Conservation (phyloP, 2,329 filamentous ascomycete species). For the Trichoderma harzianum region DNA sequence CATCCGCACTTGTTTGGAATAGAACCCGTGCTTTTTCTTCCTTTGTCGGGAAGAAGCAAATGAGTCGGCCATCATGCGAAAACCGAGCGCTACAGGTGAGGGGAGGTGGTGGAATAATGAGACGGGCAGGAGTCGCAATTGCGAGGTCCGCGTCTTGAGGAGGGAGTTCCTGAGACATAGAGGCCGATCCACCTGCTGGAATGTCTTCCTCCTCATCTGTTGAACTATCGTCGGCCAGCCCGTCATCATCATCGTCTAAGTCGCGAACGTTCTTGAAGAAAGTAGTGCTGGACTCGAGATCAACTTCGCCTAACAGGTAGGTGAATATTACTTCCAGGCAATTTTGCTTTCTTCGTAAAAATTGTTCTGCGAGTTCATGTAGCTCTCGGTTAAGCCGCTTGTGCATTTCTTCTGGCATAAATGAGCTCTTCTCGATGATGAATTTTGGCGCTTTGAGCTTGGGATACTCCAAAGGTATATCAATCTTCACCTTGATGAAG, state of each 20-base stretch:
- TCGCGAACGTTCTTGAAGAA: constrained; percentile 64
- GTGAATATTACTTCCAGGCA: constrained; percentile 60
- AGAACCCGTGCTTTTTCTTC: constrained; percentile 56
- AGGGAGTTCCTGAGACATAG: constrained; percentile 61
- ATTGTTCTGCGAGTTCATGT: constrained; percentile 53
- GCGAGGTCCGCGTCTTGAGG: constrained; percentile 52
- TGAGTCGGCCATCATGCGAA: constrained; percentile 58
- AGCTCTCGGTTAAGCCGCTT: constrained; percentile 52
- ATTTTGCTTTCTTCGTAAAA: constrained; percentile 56
- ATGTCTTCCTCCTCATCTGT: constrained; percentile 70
- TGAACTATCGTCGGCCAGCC: constrained; percentile 70
- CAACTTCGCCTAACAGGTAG: constrained; percentile 61
- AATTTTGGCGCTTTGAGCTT: constrained; percentile 57
- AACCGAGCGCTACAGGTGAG: constrained; percentile 60
- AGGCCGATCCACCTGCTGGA: constrained; percentile 50
- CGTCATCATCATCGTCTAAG: constrained; percentile 55
- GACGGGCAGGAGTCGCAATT: constrained; percentile 49
- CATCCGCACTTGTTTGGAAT: constrained; percentile 45
- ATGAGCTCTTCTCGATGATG: constrained; percentile 57
- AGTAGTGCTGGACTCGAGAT: constrained; percentile 57
- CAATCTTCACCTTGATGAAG: constrained; percentile 60
- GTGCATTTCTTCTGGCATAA: constrained; percentile 57
- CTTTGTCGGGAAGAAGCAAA: constrained; percentile 68
- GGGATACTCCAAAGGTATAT: constrained; percentile 59
- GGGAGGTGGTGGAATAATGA: constrained; percentile 54